phyloP scores from a whole-genome alignment of 2,329 filamentous ascomycete species.

The Aspergillus quadricinctus region DNA sequence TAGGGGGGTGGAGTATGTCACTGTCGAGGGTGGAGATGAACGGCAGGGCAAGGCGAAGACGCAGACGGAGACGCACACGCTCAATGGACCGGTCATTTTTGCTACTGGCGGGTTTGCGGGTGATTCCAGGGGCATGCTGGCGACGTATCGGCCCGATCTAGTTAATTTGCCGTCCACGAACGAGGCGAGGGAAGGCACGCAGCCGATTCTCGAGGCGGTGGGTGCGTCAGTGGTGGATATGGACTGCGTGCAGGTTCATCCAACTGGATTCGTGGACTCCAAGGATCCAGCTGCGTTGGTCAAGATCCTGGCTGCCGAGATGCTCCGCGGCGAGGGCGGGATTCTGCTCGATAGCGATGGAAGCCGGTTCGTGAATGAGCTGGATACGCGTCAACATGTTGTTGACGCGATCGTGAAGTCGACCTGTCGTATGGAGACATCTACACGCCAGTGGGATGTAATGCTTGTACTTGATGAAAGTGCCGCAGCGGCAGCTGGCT shows the following conservation, averaged over 20 bases:
- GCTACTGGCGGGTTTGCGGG: conserved; percentile 61
- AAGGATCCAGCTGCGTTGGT: conserved; percentile 42
- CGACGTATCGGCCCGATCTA: conserved; percentile 56
- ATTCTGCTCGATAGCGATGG: conserved; percentile 48
- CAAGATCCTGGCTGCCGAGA: conserved; percentile 62
- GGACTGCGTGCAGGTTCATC: conserved; percentile 58
- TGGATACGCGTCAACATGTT: conserved; percentile 56
- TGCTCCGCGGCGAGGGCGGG: conserved; percentile 60
- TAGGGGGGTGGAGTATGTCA: conserved; percentile 50
- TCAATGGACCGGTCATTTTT: conserved; percentile 56
- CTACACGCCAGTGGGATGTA: conserved; percentile 54
- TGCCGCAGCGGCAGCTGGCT: conserved; percentile 48
- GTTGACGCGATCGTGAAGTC: conserved; percentile 50
- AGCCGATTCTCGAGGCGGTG: conserved; percentile 38
- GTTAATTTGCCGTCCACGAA: conserved; percentile 60
- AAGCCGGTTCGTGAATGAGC: conserved; percentile 58
- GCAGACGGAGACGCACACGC: conserved; percentile 27
- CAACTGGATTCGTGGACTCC: conserved; percentile 60
- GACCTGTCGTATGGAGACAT: conserved; percentile 11
- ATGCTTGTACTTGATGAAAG: conserved; percentile 58
- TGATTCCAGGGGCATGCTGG: conserved; percentile 55
- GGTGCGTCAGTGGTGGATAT: conserved; percentile 44
- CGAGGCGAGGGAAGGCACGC: conserved; percentile 53
- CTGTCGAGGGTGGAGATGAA: conserved; percentile 2
- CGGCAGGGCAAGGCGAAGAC: background rate